Evolutionary conservation across 805 yeast species (phyloP).

Genomic region (Metschnikowia chrysomelidarum): DNA sequence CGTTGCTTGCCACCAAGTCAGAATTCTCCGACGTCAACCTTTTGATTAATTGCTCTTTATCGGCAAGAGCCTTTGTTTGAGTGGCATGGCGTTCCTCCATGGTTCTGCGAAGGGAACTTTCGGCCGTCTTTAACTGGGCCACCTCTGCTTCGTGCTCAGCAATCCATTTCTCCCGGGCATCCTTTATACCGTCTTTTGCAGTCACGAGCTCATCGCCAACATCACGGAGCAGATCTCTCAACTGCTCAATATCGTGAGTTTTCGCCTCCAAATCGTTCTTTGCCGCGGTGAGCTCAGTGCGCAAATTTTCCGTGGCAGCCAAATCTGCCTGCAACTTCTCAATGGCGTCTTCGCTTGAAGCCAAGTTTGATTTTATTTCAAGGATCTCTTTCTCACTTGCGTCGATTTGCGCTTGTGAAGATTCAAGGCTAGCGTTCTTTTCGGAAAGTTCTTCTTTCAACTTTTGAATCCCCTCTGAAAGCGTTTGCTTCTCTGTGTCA

Average conservation of each 20-base stretch:
- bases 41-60: background rate
- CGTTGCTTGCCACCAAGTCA: background rate
- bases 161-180: conserved; percentile 20
- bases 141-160: conserved; percentile 9
- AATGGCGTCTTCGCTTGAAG: conserved; percentile 5
- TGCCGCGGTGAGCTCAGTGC: conserved; percentile 12
- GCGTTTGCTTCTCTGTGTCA: background rate
- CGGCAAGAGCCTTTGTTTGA: conserved; percentile 5
- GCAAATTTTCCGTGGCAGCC: conserved; percentile 9
- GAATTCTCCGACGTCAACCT: background rate
- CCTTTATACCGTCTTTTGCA: conserved; percentile 48
- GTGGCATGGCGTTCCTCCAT: conserved; percentile 22
- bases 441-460: conserved; percentile 10
- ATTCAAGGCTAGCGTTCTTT: background rate
- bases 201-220: conserved; percentile 80
- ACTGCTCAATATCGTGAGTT: conserved; percentile 61
- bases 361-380: conserved; percentile 12
- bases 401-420: conserved; percentile 7
- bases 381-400: conserved; percentile 18
- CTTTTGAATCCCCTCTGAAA: conserved; percentile 6
- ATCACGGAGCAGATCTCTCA: conserved; percentile 72
- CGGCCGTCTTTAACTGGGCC: conserved; percentile 16
- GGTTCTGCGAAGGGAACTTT: conserved; percentile 8
- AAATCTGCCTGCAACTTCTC: conserved; percentile 1
- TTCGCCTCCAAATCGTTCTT: conserved; percentile 19